Conservation (phyloP, 2,329 filamentous ascomycete genomes). For the Colletotrichum tanaceti region DNA sequence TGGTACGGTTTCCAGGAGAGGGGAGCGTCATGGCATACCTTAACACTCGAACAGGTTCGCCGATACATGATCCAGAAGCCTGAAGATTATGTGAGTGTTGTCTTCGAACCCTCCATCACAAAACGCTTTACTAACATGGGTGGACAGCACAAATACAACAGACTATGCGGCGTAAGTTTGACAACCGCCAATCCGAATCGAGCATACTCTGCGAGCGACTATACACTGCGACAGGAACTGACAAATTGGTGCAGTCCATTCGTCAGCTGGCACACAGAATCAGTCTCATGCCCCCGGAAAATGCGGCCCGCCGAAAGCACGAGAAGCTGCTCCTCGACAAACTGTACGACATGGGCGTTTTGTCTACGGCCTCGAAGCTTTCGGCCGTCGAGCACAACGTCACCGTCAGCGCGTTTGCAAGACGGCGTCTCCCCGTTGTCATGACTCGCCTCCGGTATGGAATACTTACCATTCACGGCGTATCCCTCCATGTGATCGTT, state of each 20-base stretch:
- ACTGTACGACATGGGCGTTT: slow-evolving; percentile 89
- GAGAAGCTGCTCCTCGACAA: slow-evolving; percentile 91
- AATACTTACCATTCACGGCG: background rate
- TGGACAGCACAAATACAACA: slow-evolving; percentile 65
- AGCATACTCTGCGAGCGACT: background rate
- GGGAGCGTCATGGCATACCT: background rate
- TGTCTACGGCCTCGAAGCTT: slow-evolving; percentile 80
- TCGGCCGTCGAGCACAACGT: slow-evolving; percentile 88
- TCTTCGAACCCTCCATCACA: background rate
- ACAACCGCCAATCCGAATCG: slow-evolving; percentile 9
- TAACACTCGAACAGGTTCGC: slow-evolving; percentile 29
- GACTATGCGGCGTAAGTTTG: slow-evolving; percentile 73
- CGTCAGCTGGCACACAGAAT: slow-evolving; percentile 91
- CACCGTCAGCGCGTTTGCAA: slow-evolving; percentile 89
- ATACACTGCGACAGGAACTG: slow-evolving; percentile 19
- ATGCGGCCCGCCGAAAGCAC: slow-evolving; percentile 81
- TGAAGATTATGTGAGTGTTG: slow-evolving; percentile 73
- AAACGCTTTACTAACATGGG: slow-evolving; percentile 12
- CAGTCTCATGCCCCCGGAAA: slow-evolving; percentile 82
- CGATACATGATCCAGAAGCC: slow-evolving; percentile 92
- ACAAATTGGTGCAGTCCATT: slow-evolving; percentile 69
- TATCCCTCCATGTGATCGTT: background rate
- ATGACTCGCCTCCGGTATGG: slow-evolving; percentile 79
- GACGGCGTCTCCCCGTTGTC: slow-evolving; percentile 85
- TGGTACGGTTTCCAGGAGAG: slow-evolving; percentile 51